Evolutionary conservation across 345 rosid genomes (phyloP).

Genomic region (Pistacia integerrima): DNA sequence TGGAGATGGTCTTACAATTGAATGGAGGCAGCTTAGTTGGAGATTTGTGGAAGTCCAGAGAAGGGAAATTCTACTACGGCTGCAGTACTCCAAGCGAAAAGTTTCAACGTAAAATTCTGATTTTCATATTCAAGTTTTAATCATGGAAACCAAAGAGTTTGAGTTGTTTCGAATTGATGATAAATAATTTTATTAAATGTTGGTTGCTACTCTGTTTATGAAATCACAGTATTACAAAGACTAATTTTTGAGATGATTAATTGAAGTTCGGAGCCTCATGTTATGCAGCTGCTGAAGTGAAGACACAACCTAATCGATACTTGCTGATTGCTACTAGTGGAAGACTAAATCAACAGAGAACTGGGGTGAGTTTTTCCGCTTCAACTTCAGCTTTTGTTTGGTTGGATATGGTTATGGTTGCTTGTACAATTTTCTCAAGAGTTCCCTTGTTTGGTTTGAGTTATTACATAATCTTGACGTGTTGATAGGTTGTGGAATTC

Average conservation of each 20-base stretch:
- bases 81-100: conserved; percentile 69
- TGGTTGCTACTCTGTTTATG: background rate
- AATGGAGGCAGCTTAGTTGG: conserved; percentile 48
- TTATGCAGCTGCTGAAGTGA: conserved; percentile 51
- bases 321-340: conserved; percentile 88
- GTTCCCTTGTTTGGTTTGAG: background rate
- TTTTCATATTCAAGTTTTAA: background rate
- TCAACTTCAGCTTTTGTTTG: background rate
- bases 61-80: conserved; percentile 61
- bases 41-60: conserved; percentile 71
- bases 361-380: conserved; percentile 64
- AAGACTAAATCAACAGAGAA: conserved; percentile 91
- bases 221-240: no score
- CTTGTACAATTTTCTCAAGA: background rate
- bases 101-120: conserved; percentile 47
- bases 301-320: conserved; percentile 59
- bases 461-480: background rate
- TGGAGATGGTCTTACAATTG: conserved; percentile 41
- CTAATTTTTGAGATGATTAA: background rate
- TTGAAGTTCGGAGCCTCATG: background rate
- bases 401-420: background rate
- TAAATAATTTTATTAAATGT: background rate
- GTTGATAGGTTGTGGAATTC: no score
- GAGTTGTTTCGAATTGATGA: background rate
- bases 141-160: background rate